A percentile compares a stretch with the other conserved stretches of the same genome.
Evolutionary conservation across 805 yeast species (phyloP).

Genomic region (Zygotorulaspora chibaensis): DNA sequence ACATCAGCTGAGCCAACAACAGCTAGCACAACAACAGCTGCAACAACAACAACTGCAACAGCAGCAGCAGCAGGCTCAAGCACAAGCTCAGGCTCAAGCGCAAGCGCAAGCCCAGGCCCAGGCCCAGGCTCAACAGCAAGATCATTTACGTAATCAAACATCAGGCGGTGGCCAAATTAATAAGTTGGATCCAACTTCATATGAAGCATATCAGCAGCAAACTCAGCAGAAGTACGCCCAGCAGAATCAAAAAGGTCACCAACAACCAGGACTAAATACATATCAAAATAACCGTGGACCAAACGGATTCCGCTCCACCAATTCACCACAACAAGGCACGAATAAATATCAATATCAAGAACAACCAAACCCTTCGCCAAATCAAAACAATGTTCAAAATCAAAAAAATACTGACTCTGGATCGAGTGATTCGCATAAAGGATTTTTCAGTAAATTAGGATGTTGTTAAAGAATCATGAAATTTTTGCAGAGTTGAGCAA

Average conservation of each 20-base stretch:
- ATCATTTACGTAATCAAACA: slow-evolving; percentile 16
- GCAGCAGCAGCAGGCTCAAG: slow-evolving; percentile 24
- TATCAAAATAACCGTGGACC: slow-evolving; percentile 18
- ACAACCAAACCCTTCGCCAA: slow-evolving; percentile 19
- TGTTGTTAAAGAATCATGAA: slow-evolving; percentile 27
- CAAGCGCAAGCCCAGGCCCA: slow-evolving; percentile 16
- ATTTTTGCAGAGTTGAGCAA: neutral
- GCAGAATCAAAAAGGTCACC: slow-evolving; percentile 26
- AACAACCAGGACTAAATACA: slow-evolving; percentile 13
- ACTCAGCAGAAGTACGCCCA: slow-evolving; percentile 36
- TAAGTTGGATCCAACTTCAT: slow-evolving; percentile 42
- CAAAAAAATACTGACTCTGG: slow-evolving; percentile 15
- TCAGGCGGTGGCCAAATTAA: slow-evolving; percentile 29
- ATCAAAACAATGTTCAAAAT: slow-evolving; percentile 9
- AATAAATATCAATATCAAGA: slow-evolving; percentile 20
- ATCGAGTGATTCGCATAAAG: slow-evolving; percentile 26
- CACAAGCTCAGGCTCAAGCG: slow-evolving; percentile 27
- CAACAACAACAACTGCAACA: slow-evolving; percentile 24
- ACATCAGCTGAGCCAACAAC: slow-evolving; percentile 15
- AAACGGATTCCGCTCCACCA: slow-evolving; percentile 33
- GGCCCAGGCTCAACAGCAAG: slow-evolving; percentile 12
- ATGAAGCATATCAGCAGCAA: slow-evolving; percentile 38
- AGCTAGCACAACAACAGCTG: slow-evolving; percentile 19
- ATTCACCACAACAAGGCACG: slow-evolving; percentile 17
- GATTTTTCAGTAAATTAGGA: slow-evolving; percentile 34